Base-by-base conservation (phyloP, 768 basidiomycete genomes). In the Termitomyces sp. region DNA sequence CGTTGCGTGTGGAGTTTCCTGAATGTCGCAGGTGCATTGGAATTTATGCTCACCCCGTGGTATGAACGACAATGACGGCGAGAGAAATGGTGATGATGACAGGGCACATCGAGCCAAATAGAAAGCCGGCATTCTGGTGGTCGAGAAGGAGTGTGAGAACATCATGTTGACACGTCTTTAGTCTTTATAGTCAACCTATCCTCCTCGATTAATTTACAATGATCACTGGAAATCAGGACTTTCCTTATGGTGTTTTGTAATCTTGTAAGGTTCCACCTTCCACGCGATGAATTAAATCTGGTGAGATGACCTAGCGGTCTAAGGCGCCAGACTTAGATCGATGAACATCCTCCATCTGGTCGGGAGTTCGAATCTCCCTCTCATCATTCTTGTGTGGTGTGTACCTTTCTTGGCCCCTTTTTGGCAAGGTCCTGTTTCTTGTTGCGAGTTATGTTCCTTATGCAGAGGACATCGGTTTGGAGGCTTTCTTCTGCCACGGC, bases 271-370 rank as follows among this genome's bases (percentile, higher is more conserved):
- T n/a, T n/a, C n/a, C n/a, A n/a, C n/a, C n/a, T n/a, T n/a, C n/a
- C n/a, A n/a, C n/a, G n/a, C n/a, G 29, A 29, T 29, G 29, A 29
- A 6, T 29, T 29, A n/a, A n/a, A 6, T 29, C 51, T 60, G 76
- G 76, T 72, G 79, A 82, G 83, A 84, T 85, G 83, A 83, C 83
- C 83, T 83, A 85, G 83, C 81, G 83, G 83, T 84, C 83, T 79
- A 84, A 85, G 83, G 83, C 83, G 83, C 81, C 82, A 85, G 82
- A 84, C 82, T 80, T 81, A 80, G 80, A 80, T 47, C 14, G 0
- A 1, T 36, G 1, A 14, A 4, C 4, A 0, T n/a, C n/a, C n/a
- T n/a, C n/a, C n/a, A 61, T 58, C 60, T 61, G 60, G 60, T 61
- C 56, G 60, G 60, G 60, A 58, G 60, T 61, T 61, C 57, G 57